Base-by-base conservation (phyloP, 495 filamentous ascomycete genomes). In the Aspergillus asperescens region DNA sequence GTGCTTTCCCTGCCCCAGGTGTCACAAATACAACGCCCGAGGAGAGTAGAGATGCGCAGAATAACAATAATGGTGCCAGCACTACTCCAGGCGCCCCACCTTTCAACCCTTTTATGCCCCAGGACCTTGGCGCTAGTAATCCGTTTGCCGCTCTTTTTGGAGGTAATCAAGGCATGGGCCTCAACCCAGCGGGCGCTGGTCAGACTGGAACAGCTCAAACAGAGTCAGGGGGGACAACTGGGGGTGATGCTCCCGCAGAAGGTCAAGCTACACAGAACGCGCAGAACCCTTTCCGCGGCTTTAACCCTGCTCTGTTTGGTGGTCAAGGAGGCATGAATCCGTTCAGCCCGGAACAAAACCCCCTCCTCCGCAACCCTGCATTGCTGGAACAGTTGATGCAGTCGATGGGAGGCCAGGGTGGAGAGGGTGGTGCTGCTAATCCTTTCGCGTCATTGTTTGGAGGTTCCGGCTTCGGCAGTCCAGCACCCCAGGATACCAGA, bases 1-100 rank as follows among this genome's bases (percentile, higher is more conserved):
- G 63, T 46, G 77, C 83, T 15, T 96, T 98, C 62, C 90, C 94
- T 5, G 90, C 89, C 27, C 93, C 94, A 9, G 94, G 91, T 3
- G 82, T 84, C 15, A 94, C 89, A 18, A 89, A 94, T 68, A 92
- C 80, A 10, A 77, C 77, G 24, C 68, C 76, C 7, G 68, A 72
- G 32, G 68, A 72, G 48, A 68, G 63, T 62, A 69, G 66, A 57
- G 67, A 58, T 50, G 40, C 55, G 28, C 62, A 77, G 64, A 68
- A 64, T 27, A 68, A 58, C 23, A 44, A 47, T 15, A 37, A 20
- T 46, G 41, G 19, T 19, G 37, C 57, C 29, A 29, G 50, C 8
- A 15, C 55, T 15, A 16, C 48, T 24, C 48, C 48, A 6, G 57
- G 63, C 13, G 57, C 58, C 12, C 51, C 63, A 5, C 58, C 57